Evolutionary conservation across 176 grass and related monocot species (phyloP), one percentile per base, ranked within the genome.

Genomic region (Avena atlantica): DNA sequence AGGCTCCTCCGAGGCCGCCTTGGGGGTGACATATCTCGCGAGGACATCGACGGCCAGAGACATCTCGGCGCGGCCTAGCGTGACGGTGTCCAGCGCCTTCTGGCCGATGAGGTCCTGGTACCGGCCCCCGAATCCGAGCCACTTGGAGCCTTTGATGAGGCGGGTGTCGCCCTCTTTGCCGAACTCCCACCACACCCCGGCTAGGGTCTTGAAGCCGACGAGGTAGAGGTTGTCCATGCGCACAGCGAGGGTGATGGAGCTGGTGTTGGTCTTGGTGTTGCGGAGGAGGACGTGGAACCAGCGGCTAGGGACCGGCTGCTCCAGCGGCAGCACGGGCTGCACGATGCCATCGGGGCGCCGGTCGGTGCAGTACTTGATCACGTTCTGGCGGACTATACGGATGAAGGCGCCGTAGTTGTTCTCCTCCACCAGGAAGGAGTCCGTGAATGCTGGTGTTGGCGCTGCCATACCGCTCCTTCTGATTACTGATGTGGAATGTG

Each of bases 121-220:
- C 5, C 56, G 15, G 56, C 31, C 31, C 31, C 31, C 31, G 31
- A 34, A 85, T 57, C 71, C 70, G 55, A 85, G 83, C 70, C 55
- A 64, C 8, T 3, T 50, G 10, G 70, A 0, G 57, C 8, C 17
- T 15, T 0, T 2, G 70, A 84, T 48, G 83, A 84, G 70, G 56
- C 31, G 70, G 5, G 8, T 64, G 15, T 36, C 12, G 2, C 2
- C 16, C 34, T 36, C 10, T 0, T 84, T 76, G 83, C 5, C 4
- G 57, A 84, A 84, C 83, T 84, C 70, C 57, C 83, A 75, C 70
- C 70, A 76, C 37, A 64, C 70, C 11, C 56, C 70, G 42, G 7
- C 57, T 0, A n/a, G 83, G 56, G 83, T 84, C 44, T 5, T 66
- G 62, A 66, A 66, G 62, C 62, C 62, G 24, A 27, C 24, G 23